Base-by-base conservation (phyloP, 139 green algal genomes). In the Raphidocelis subcapitata region DNA sequence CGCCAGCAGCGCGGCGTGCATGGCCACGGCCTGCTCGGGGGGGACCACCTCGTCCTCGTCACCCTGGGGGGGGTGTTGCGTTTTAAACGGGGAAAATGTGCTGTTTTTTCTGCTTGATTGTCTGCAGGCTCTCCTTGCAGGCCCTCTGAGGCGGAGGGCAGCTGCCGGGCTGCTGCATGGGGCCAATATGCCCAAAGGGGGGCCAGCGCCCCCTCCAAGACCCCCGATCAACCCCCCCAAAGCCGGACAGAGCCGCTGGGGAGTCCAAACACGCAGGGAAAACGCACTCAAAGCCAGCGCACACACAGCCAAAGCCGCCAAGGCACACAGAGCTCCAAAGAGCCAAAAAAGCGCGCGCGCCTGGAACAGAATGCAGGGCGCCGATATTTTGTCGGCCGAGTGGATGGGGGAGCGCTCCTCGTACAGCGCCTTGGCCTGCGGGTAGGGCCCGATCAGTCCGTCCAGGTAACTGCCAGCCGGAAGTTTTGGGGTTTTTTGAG, bases 1-100 rank as follows among this genome's bases (percentile, higher is more conserved):
- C 2, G 54, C 76, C 71, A 91, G 90, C 26, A 95, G 28, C 0
- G 77, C 81, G 0, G 86, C 67, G 35, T 87, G 83, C 84, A 94
- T 94, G 21, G 75, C 52, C 20, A 75, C 56, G 0, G 91, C 82
- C 71, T 96, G 91, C 62, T 93, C 90, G 28, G 87, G 87, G 0
- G 90, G 91, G 69, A 96, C 91, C 23, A 96, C 78, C 79, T 92
- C 78, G 75, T 96, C 91, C 49, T 94, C 84, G 41, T 88, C 76
- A n/a, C 91, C 91, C 85, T 95, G 90, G 32, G 73, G 52, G 35
- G 21, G 35, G 1, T 36, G 24, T 29, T 31, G 67, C 12, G 16
- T 47, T 10, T 46, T 28, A 72, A 21, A 5, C 14, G 4, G 44
- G 35, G 49, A 28, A 3, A 26, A 21, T 37, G 35, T 32, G 32